Evolutionary conservation across 768 basidiomycete species (phyloP).

Genomic region (Boletus insuetus): DNA sequence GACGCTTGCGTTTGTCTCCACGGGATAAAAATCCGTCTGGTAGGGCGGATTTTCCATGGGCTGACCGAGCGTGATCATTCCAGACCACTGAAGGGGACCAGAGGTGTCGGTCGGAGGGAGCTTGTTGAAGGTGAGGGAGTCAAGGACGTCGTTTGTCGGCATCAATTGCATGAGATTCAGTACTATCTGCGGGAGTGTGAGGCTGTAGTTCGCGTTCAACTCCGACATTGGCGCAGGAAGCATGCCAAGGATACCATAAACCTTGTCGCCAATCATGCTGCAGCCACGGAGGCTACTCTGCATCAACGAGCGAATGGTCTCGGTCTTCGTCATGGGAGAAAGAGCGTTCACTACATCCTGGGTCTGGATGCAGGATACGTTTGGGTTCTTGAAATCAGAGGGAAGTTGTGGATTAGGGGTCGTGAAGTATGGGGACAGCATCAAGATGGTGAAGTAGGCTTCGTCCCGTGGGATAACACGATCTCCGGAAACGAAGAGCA

Average conservation of each 20-base stretch:
- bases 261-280: neutral
- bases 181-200: neutral
- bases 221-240: neutral
- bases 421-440: slow-evolving; percentile 6
- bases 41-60: slow-evolving; percentile 7
- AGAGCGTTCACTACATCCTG: slow-evolving; percentile 5
- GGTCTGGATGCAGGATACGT: neutral
- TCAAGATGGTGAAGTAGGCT: slow-evolving; percentile 1
- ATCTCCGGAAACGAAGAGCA: slow-evolving; percentile 7
- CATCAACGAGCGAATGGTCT: slow-evolving; percentile 4
- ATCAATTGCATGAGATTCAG: slow-evolving; percentile 5
- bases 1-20: neutral
- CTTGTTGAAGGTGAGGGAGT: slow-evolving; percentile 5
- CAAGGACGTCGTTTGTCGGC: slow-evolving; percentile 1
- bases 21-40: neutral
- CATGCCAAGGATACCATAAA: slow-evolving; percentile 9
- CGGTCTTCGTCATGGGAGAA: slow-evolving; percentile 1
- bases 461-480: neutral
- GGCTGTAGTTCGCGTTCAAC: neutral
- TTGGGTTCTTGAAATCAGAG: no score
- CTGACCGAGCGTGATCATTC: neutral
- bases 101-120: neutral
- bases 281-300: slow-evolving; percentile 1
- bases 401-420: neutral
- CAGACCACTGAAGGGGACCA: neutral